Percentiles rank a stretch among this genome's conserved stretches.
Conservation (phyloP, 1,139 yeast species). For the Yamadazyma jaroonii region DNA sequence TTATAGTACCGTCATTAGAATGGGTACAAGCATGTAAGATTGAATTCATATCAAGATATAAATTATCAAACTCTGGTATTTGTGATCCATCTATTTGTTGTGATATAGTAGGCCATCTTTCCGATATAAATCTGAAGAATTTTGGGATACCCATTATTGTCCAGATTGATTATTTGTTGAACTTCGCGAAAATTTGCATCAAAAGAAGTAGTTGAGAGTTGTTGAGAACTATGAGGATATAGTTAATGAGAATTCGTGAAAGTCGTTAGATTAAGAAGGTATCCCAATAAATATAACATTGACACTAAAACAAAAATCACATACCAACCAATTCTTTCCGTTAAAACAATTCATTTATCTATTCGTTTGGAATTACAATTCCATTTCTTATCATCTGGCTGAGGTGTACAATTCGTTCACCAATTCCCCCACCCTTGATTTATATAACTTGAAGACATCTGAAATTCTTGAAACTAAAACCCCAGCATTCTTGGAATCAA, state of each 20-base stretch:
- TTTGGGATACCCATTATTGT: slow-evolving; percentile 79
- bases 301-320: background rate
- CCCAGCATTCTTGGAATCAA: too few species aligned
- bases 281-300: slow-evolving; percentile 2
- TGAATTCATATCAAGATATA: slow-evolving; percentile 96
- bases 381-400: too few species aligned
- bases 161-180: background rate
- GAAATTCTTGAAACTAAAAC: background rate
- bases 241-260: too few species aligned
- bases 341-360: too few species aligned
- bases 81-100: slow-evolving; percentile 82
- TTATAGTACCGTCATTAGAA: slow-evolving; percentile 60
- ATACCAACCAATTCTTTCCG: background rate
- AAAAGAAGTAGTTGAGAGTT: too few species aligned
- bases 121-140: slow-evolving; percentile 93
- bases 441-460: background rate
- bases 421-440: background rate
- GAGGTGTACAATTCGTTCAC: too few species aligned
- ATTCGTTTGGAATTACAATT: too few species aligned
- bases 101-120: slow-evolving; percentile 97
- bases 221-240: too few species aligned
- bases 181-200: slow-evolving; percentile 6
- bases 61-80: slow-evolving; percentile 91
- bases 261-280: too few species aligned
- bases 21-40: slow-evolving; percentile 93